Conservation (phyloP, 2,329 filamentous ascomycete species). For the Fusarium sp. region DNA sequence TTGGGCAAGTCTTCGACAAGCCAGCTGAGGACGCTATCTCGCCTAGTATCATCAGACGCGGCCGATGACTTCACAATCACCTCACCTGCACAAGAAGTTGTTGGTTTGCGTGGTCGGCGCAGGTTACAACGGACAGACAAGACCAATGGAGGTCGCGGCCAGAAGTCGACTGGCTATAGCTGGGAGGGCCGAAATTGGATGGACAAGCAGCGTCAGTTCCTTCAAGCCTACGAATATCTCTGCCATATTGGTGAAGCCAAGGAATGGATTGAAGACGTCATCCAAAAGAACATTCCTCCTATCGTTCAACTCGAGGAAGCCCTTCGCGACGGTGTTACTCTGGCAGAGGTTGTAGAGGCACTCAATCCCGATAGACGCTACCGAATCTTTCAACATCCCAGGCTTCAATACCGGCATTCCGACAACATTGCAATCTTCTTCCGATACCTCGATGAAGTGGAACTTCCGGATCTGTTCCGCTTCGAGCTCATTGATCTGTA, state of each 20-base stretch:
- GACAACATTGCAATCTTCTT: constrained; percentile 99
- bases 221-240: constrained; percentile 97
- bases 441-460: constrained; percentile 89
- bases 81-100: constrained; percentile 84
- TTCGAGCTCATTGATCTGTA: constrained; percentile 98
- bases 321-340: constrained; percentile 89
- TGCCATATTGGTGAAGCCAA: constrained; percentile 99
- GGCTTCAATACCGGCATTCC: constrained; percentile 92
- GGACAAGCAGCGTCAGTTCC: constrained; percentile 96
- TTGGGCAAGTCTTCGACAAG: constrained; percentile 90
- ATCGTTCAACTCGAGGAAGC: constrained; percentile 96
- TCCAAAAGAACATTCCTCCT: constrained; percentile 85
- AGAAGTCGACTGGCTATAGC: constrained; percentile 67
- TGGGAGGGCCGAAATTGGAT: constrained; percentile 96
- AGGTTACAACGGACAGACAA: constrained; percentile 80
- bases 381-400: constrained; percentile 87
- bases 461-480: constrained; percentile 93
- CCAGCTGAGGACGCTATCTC: constrained; percentile 88
- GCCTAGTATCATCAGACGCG: constrained; percentile 79
- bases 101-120: constrained; percentile 85
- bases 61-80: constrained; percentile 85
- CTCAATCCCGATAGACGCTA: constrained; percentile 81
- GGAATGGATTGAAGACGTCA: constrained; percentile 96
- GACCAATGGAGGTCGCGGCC: constrained; percentile 58
- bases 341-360: constrained; percentile 93